Conservation (phyloP, 1,284 basidiomycete species). For the Cerioporus squamosus region DNA sequence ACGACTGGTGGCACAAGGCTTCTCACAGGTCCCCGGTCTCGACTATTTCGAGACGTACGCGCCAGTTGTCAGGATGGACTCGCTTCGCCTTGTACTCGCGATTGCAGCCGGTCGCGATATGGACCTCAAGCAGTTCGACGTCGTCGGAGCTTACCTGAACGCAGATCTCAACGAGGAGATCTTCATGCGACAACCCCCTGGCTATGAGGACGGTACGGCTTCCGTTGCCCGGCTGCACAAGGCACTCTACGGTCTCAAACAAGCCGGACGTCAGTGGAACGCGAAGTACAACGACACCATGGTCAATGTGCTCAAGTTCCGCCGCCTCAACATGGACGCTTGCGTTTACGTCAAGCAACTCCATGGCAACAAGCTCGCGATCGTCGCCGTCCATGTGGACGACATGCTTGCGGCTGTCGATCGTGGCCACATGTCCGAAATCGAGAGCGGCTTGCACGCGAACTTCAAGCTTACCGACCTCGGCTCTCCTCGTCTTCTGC, state of each 20-base stretch:
- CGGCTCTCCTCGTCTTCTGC: conserved; percentile 22
- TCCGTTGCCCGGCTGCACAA: conserved; percentile 21
- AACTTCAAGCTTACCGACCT: conserved; percentile 33
- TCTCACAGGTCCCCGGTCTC: conserved; percentile 42
- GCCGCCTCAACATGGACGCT: conserved; percentile 20
- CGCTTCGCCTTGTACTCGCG: conserved; percentile 33
- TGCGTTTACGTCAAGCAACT: conserved; percentile 23
- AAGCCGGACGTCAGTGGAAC: conserved; percentile 35
- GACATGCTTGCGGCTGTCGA: conserved; percentile 29
- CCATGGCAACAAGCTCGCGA: background rate
- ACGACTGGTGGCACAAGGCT: conserved; percentile 45
- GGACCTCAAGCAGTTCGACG: conserved; percentile 37
- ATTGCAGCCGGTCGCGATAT: too few relatives aligned
- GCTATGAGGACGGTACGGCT: conserved; percentile 30
- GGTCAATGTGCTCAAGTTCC: conserved; percentile 24
- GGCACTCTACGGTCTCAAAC: conserved; percentile 36
- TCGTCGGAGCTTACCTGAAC: conserved; percentile 43
- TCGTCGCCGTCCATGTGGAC: conserved; percentile 31
- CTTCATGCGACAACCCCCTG: conserved; percentile 42
- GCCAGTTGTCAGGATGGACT: conserved; percentile 33
- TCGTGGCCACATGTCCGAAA: too few relatives aligned
- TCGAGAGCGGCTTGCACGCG: too few relatives aligned
- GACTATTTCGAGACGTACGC: conserved; percentile 43
- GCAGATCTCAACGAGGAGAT: conserved; percentile 41
- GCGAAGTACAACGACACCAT: conserved; percentile 10